Evolutionary conservation across 768 basidiomycete genomes (phyloP).

Genomic region (Rhodotorula graminis): DNA sequence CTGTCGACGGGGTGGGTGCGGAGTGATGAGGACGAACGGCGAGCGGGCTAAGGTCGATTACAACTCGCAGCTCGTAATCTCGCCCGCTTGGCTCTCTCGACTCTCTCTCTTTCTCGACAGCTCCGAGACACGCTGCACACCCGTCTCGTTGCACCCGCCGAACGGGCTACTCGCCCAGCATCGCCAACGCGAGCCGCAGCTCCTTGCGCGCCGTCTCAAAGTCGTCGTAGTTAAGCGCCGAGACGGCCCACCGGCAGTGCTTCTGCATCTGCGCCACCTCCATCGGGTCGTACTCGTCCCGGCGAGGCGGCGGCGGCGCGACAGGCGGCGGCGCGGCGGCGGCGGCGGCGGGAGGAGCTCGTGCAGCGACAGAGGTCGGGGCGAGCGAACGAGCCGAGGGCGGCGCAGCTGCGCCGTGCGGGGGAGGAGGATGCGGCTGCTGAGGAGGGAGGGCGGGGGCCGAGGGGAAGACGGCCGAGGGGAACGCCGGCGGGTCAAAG

Average conservation of each 20-base stretch:
- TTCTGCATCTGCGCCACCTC: conserved; percentile 75
- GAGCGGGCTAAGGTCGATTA: no score
- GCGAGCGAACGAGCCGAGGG: conserved; percentile 4
- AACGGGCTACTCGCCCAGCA: conserved; percentile 44
- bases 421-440: conserved; percentile 6
- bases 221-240: conserved; percentile 94
- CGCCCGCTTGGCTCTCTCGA: neutral
- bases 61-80: no score
- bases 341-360: conserved; percentile 10
- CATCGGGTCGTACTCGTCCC: conserved; percentile 46
- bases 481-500: conserved; percentile 29
- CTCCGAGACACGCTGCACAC: neutral
- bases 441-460: conserved; percentile 21
- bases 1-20: neutral
- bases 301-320: neutral
- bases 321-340: conserved; percentile 5
- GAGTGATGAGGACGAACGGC: neutral
- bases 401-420: conserved; percentile 4
- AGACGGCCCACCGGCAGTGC: conserved; percentile 86
- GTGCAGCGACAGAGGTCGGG: conserved; percentile 1
- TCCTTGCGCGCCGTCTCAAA: conserved; percentile 77
- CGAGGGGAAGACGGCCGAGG: conserved; percentile 35
- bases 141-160: no score
- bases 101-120: neutral
- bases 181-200: conserved; percentile 63